Percentiles rank a stretch among this genome's conserved stretches.
Evolutionary conservation across 768 basidiomycete species (phyloP).

Genomic region (Hypsizygus marmoreus): DNA sequence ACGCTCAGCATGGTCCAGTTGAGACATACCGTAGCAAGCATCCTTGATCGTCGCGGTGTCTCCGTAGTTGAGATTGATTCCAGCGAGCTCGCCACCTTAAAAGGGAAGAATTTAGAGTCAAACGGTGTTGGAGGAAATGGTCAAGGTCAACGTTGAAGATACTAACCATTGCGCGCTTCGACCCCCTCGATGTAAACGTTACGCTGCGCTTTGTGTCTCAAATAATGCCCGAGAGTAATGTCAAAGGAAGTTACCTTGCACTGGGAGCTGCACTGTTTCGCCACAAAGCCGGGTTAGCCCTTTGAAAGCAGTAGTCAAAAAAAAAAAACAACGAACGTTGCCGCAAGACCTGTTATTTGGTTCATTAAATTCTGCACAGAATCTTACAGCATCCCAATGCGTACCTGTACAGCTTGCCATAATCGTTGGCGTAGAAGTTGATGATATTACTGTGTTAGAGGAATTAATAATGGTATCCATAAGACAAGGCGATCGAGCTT

Average conservation of each 20-base stretch:
- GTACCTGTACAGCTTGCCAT: slow-evolving; percentile 25
- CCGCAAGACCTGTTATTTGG: slow-evolving; percentile 4
- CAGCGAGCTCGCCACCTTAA: slow-evolving; percentile 3
- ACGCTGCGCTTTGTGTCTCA: background rate
- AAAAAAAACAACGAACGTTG: slow-evolving; percentile 1
- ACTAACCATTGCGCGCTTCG: slow-evolving; percentile 6
- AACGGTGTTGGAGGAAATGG: too few species aligned
- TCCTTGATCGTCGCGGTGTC: slow-evolving; percentile 8
- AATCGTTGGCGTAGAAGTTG: slow-evolving; percentile 27
- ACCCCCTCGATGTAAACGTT: slow-evolving; percentile 9
- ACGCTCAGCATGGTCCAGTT: background rate
- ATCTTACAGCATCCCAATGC: background rate
- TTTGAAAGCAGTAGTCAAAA: background rate
- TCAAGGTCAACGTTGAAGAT: background rate
- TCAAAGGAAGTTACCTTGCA: background rate
- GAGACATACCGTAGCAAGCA: slow-evolving; percentile 4
- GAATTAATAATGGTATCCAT: too few species aligned
- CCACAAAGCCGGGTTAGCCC: background rate
- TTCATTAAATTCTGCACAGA: background rate
- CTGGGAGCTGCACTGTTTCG: slow-evolving; percentile 5
- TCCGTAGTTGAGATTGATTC: slow-evolving; percentile 9
- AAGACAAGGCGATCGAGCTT: background rate
- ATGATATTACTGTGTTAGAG: slow-evolving; percentile 17
- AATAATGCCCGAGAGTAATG: background rate
- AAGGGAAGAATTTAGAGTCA: background rate